Base-by-base conservation (phyloP, 192 early-diverging fungal genomes). In the Globomyces pollinis-pini region DNA sequence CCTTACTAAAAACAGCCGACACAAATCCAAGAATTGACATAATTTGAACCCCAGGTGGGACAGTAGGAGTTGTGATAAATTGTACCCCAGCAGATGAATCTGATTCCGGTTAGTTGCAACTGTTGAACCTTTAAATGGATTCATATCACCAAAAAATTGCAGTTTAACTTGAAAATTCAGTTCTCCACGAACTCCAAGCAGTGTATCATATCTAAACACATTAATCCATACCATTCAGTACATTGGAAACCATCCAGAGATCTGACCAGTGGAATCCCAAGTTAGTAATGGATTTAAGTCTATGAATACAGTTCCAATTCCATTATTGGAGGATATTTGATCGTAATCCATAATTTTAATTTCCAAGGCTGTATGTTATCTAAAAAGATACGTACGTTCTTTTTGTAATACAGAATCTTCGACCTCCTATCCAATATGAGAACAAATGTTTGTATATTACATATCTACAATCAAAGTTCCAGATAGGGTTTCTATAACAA, bases 71-170 rank as follows among this genome's bases (percentile, higher is more conserved):
- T 2, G 83, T 79, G 52, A 88, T 88, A 62, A 89, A 86, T 56
- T 79, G 80, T 1, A 81, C 72, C 31, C 68, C 72, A 13, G 71
- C 66, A 20, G 71, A 73, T 13, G 78, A 81, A 61, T 88, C 86
- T n/a, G n/a, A n/a, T n/a, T n/a, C n/a, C n/a, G n/a, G n/a, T n/a
- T n/a, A n/a, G n/a, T n/a, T n/a, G n/a, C n/a, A n/a, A n/a, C n/a
- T n/a, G n/a, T n/a, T n/a, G n/a, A n/a, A n/a, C n/a, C n/a, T 61
- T 83, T 86, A 67, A 90, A 90, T 11, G 86, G 89, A 61, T 91
- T 91, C 21, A 79, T 72, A 63, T 91, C 84, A 4, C 88, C 88
- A 71, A 91, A 88, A 60, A 88, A 88, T 57, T 89, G 83, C 44
- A 89, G 59, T 36, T 83, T 79, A 16, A 89, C 77, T 39, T 84